Percentiles rank a stretch among this genome's conserved stretches.
These are phyloP conservation scores for Trichophyton equinum DNA, from an alignment of 2,329 filamentous ascomycete genomes.

Conservation along the genomic window DNA sequence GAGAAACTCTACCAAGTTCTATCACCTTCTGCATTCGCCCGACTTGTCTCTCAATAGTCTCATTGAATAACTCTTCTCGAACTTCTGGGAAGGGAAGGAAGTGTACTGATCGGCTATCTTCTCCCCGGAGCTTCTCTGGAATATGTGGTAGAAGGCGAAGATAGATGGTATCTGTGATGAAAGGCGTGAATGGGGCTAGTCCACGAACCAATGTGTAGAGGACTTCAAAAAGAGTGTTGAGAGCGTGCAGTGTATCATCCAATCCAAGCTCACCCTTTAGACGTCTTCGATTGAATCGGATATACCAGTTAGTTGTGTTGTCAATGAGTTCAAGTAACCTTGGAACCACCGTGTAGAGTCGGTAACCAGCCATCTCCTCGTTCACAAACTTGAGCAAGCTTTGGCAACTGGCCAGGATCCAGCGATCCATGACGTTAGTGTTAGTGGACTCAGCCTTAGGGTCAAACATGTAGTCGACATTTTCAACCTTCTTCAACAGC, in stretches of 20 bases:
- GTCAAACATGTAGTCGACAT: conserved; percentile 66
- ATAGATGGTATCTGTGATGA: conserved; percentile 92
- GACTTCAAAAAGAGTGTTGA: conserved; percentile 91
- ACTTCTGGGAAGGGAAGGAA: conserved; percentile 87
- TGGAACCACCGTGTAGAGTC: conserved; percentile 83
- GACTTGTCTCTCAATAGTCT: conserved; percentile 73
- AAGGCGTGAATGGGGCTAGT: conserved; percentile 88
- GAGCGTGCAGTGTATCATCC: conserved; percentile 74
- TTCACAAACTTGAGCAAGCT: conserved; percentile 86
- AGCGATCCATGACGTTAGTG: conserved; percentile 87
- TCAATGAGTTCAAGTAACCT: conserved; percentile 73
- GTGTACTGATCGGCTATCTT: conserved; percentile 77
- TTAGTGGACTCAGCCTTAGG: conserved; percentile 62
- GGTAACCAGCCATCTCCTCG: conserved; percentile 72
- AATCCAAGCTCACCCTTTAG: conserved; percentile 81
- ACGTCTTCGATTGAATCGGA: conserved; percentile 81
- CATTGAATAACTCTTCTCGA: conserved; percentile 74
- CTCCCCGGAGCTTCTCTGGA: conserved; percentile 53
- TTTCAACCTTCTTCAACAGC: conserved; percentile 73
- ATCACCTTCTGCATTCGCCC: conserved; percentile 92
- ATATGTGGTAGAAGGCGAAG: conserved; percentile 69
- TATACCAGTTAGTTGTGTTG: conserved; percentile 98
- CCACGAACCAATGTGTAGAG: conserved; percentile 78
- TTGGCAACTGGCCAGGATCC: conserved; percentile 88
- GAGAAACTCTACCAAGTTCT: conserved; percentile 71